These are phyloP conservation scores for Pycnococcus provasolii DNA, from an alignment of 139 green algal genomes.

Conservation along the genomic window DNA sequence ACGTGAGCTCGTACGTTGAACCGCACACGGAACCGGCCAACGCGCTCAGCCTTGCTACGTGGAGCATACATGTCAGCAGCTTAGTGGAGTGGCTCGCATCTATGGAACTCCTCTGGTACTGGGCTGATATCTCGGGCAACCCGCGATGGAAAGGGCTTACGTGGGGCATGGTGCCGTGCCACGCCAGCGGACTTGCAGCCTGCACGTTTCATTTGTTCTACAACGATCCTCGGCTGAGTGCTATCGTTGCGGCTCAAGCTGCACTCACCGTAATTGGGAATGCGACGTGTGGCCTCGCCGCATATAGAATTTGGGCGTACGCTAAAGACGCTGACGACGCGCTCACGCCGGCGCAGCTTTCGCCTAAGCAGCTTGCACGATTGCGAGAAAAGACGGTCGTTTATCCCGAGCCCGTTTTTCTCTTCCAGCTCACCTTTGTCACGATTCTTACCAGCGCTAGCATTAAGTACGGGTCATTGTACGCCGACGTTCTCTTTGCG, in stretches of 20 bases:
- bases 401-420: too few relatives aligned
- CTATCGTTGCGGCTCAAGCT: slow-evolving; percentile 53
- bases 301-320: slow-evolving; percentile 9
- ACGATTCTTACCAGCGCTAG: too few relatives aligned
- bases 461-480: too few relatives aligned
- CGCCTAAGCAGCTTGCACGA: too few relatives aligned
- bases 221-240: slow-evolving; percentile 55
- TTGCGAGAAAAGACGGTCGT: too few relatives aligned
- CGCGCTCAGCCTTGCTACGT: slow-evolving; percentile 82
- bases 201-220: slow-evolving; percentile 93
- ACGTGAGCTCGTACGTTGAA: background rate
- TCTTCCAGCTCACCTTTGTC: too few relatives aligned
- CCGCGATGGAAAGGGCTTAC: slow-evolving; percentile 69
- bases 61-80: slow-evolving; percentile 75
- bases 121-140: slow-evolving; percentile 34
- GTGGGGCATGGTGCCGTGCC: slow-evolving; percentile 74
- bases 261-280: slow-evolving; percentile 17
- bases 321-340: too few relatives aligned
- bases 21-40: slow-evolving; percentile 63
- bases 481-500: too few relatives aligned
- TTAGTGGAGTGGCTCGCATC: slow-evolving; percentile 63
- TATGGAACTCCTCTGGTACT: slow-evolving; percentile 81
- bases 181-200: slow-evolving; percentile 69
- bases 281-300: slow-evolving; percentile 16
- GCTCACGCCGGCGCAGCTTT: too few relatives aligned